Conservation (phyloP, 805 yeast genomes). For the Cyberlindnera japonica region DNA sequence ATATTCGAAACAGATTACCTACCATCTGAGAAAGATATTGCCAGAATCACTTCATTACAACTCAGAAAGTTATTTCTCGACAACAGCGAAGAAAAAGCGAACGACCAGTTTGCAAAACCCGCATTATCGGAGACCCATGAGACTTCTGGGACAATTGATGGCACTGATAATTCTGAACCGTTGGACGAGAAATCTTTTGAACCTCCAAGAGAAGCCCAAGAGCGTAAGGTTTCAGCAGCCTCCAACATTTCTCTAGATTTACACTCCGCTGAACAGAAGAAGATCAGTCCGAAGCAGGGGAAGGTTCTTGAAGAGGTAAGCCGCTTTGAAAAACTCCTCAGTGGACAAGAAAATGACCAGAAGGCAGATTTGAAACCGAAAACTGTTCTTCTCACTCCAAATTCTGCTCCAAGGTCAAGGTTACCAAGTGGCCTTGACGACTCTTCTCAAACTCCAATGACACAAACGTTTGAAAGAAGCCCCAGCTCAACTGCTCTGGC, state of each 20-base stretch:
- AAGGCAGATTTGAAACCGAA: conserved; percentile 11
- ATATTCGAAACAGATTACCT: conserved; percentile 74
- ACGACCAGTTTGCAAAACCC: too few species aligned
- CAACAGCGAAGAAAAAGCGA: conserved; percentile 33
- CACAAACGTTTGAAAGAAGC: conserved; percentile 8
- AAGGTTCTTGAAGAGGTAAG: conserved; percentile 30
- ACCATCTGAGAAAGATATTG: conserved; percentile 91
- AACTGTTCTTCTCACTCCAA: conserved; percentile 7
- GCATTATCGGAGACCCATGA: conserved; percentile 8
- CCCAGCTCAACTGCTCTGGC: not conserved
- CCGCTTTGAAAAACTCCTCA: conserved; percentile 30
- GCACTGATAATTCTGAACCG: too few species aligned
- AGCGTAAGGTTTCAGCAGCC: conserved; percentile 2
- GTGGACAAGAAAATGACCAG: conserved; percentile 14
- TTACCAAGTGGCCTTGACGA: conserved; percentile 9
- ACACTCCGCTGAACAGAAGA: conserved; percentile 1
- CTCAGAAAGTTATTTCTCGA: conserved; percentile 70
- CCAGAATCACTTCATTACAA: conserved; percentile 85
- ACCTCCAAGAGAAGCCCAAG: conserved; percentile 4
- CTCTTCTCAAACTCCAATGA: conserved; percentile 4
- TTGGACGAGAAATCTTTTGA: conserved; percentile 15
- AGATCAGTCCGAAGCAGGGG: conserved; percentile 22
- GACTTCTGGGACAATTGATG: too few species aligned
- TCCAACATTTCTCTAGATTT: conserved; percentile 6
- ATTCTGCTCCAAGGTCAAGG: conserved; percentile 7